A percentile compares a stretch with the other conserved stretches of the same genome.
These are phyloP conservation scores for Mortierella sp. DNA, from an alignment of 371 early-diverging fungal genomes.

Conservation along the genomic window DNA sequence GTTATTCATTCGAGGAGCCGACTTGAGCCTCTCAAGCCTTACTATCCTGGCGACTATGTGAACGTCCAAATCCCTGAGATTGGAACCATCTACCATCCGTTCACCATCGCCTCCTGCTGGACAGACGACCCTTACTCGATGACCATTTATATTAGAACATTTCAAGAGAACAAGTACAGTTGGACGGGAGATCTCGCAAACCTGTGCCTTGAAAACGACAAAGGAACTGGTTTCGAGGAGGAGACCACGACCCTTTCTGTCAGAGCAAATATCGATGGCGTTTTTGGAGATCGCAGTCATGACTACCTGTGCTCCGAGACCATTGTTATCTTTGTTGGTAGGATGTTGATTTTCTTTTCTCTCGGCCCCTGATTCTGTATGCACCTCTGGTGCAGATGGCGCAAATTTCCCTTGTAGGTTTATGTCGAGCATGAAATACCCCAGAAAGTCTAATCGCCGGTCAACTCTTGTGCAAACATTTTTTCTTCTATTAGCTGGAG, in stretches of 20 bases:
- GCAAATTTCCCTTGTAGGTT: no score
- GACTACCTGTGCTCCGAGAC: conserved; percentile 27
- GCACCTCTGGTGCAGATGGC: no score
- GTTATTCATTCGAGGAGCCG: conserved; percentile 23
- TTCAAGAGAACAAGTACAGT: conserved; percentile 28
- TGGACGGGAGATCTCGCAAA: conserved; percentile 38
- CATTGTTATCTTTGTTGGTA: conserved; percentile 49
- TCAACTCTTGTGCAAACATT: no score
- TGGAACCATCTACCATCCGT: conserved; percentile 38
- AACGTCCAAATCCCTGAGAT: conserved; percentile 34
- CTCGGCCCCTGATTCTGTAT: no score
- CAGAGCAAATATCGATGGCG: conserved; percentile 33
- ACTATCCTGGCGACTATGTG: conserved; percentile 52
- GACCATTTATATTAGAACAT: conserved; percentile 39
- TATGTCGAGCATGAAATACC: no score
- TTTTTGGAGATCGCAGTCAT: conserved; percentile 43
- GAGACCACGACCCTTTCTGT: conserved; percentile 10
- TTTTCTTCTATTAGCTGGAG: conserved; percentile 21
- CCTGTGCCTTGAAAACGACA: conserved; percentile 15
- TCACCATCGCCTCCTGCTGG: conserved; percentile 51
- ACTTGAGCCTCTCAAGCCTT: conserved; percentile 41
- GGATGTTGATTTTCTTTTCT: neutral
- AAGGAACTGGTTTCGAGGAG: no score
- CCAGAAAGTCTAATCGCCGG: no score
- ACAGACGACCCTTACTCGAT: conserved; percentile 47